Evolutionary conservation across 257 asterid genomes (phyloP).

Genomic region (Rehmannia glutinosa): DNA sequence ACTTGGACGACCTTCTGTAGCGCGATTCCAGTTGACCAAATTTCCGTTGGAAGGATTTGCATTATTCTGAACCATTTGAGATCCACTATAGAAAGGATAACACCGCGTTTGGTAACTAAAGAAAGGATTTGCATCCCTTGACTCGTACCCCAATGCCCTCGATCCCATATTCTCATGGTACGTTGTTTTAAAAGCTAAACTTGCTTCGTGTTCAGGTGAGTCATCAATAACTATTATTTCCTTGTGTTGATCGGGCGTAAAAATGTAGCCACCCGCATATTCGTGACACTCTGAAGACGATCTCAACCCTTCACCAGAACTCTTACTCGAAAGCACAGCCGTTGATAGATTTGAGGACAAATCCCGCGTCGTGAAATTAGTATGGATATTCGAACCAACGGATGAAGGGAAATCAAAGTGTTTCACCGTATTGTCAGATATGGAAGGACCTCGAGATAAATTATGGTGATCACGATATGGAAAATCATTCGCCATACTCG

Average conservation of each 20-base stretch:
- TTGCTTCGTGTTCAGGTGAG: constrained; percentile 25
- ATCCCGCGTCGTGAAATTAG: constrained; percentile 14
- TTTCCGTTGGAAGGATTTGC: constrained; percentile 23
- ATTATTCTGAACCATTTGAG: constrained; percentile 21
- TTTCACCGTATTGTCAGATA: no score
- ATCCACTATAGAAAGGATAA: constrained; percentile 25
- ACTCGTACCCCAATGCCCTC: constrained; percentile 17
- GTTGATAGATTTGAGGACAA: constrained; percentile 27
- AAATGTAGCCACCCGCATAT: constrained; percentile 17
- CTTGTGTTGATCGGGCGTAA: constrained; percentile 8
- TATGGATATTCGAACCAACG: constrained; percentile 21
- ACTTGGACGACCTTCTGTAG: constrained; percentile 10
- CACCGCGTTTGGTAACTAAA: constrained; percentile 21
- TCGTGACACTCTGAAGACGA: constrained; percentile 25
- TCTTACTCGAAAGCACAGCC: constrained; percentile 20
- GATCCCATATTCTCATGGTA: constrained; percentile 11
- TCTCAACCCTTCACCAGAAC: constrained; percentile 16
- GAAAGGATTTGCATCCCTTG: constrained; percentile 19
- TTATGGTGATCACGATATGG: constrained; percentile 14
- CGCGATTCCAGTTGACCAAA: constrained; percentile 27
- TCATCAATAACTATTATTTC: constrained; percentile 41
- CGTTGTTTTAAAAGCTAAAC: constrained; percentile 2
- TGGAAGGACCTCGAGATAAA: constrained; percentile 22
- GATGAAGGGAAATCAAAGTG: constrained; percentile 28
- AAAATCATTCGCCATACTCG: constrained; percentile 14